Evolutionary conservation across 2,329 filamentous ascomycete species (phyloP), one percentile per base, ranked within the genome.

Genomic region (Paraphaeosphaeria sporulosa): DNA sequence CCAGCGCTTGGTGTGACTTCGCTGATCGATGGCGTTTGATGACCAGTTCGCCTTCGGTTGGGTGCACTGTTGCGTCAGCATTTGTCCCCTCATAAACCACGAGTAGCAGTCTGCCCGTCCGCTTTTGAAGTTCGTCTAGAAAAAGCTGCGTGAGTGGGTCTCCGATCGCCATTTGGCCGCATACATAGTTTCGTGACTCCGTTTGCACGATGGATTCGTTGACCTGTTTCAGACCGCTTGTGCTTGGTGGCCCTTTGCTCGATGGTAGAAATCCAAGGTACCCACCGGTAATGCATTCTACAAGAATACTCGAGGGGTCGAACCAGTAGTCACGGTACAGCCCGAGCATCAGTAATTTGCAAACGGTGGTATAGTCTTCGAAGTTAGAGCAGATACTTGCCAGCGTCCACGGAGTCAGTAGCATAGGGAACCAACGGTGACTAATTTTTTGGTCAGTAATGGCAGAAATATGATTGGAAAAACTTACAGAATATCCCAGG

Each of bases 401-500:
- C 5, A 73, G 21, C 1, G 70, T 69, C 65, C 69, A 69, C 0
- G 70, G 70, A 0, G 67, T 71, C 8, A 73, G 59, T 0, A 74
- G 62, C 0, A 57, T 70, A 0, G 72, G 70, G 19, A 75, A 71
- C 70, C 71, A 73, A 0, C 68, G 71, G 25, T 74, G 66, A 0
- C 70, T 73, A 12, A 25, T 58, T 17, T 58, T 17, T 59, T 59
- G 9, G 19, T 2, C 10, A 36, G 38, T 10, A 21, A 7, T 1
- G 19, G 21, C 10, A 30, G 30, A 36, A n/a, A 9, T 27, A 7
- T 13, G 25, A 27, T n/a, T n/a, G 15, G 15, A 17, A n/a, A 15
- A 3, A 57, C 67, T 48, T 61, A 73, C 68, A 73, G 60, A 13
- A 75, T 72, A n/a, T 73, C 70, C 70, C 72, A 75, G 30, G 67